phyloP scores from a whole-genome alignment of 2,329 filamentous ascomycete genomes.

The Elsinoe necatrix region DNA sequence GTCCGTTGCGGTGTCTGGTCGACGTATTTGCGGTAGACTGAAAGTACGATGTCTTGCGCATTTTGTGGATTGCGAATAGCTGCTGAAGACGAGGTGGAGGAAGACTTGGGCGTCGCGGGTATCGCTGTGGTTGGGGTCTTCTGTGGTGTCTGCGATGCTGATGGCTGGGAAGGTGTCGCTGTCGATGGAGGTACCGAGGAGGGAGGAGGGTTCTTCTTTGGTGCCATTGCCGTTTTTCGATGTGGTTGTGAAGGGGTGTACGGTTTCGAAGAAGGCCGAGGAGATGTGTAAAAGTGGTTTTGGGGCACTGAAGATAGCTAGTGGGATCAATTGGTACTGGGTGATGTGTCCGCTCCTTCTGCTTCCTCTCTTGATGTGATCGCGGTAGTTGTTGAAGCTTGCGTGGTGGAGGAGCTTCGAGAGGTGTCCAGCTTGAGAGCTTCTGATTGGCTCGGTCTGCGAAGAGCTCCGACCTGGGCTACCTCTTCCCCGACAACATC shows the following conservation, averaged over 20 bases:
- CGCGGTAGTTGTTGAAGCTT: not conserved
- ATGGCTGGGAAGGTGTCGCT: slow-evolving; percentile 21
- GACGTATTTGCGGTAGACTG: slow-evolving; percentile 70
- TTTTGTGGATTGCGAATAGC: slow-evolving; percentile 26
- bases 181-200: slow-evolving; percentile 21
- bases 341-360: slow-evolving; percentile 6
- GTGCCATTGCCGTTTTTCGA: slow-evolving; percentile 23
- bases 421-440: slow-evolving; percentile 7
- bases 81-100: slow-evolving; percentile 19
- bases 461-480: not conserved
- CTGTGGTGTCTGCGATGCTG: slow-evolving; percentile 21
- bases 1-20: slow-evolving; percentile 78
- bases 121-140: slow-evolving; percentile 20
- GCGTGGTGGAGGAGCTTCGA: slow-evolving; percentile 1
- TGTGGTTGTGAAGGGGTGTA: not conserved
- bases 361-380: slow-evolving; percentile 3
- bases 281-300: not conserved
- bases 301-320: not conserved
- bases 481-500: not conserved
- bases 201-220: slow-evolving; percentile 26
- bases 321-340: not conserved
- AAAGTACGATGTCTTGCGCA: slow-evolving; percentile 52
- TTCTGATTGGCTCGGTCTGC: slow-evolving; percentile 7
- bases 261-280: not conserved
- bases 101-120: slow-evolving; percentile 21